Evolutionary conservation across 2,329 filamentous ascomycete genomes (phyloP).

Genomic region (Epichloe aotearoae): DNA sequence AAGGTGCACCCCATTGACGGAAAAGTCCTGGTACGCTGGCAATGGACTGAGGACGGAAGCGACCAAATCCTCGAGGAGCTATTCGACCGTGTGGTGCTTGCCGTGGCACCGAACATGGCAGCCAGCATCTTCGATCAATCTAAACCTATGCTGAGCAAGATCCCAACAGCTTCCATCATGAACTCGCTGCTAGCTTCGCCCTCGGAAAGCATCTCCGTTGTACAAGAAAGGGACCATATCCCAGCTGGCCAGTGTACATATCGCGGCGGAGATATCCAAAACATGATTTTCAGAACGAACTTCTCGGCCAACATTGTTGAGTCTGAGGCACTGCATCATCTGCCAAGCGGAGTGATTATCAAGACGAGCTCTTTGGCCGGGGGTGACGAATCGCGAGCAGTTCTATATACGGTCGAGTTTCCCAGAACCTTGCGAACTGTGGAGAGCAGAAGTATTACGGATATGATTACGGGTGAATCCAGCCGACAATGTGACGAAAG

Average conservation of each 20-base stretch:
- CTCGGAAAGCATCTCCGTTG: constrained; percentile 4
- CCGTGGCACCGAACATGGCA: constrained; percentile 40
- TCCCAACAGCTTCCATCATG: constrained; percentile 35
- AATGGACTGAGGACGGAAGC: constrained; percentile 8
- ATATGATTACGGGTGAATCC: constrained; percentile 19
- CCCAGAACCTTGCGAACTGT: constrained; percentile 38
- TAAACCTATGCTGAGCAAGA: constrained; percentile 20
- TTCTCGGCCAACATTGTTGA: constrained; percentile 15
- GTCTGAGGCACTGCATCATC: constrained; percentile 40
- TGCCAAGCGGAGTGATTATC: constrained; percentile 37
- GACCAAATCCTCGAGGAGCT: constrained; percentile 14
- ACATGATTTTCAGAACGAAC: constrained; percentile 22
- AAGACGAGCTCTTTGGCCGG: constrained; percentile 34
- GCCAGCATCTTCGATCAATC: constrained; percentile 33
- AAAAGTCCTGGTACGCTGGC: constrained; percentile 23
- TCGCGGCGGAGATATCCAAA: constrained; percentile 16
- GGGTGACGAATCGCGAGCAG: constrained; percentile 22
- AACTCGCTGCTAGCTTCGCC: constrained; percentile 27
- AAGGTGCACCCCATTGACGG: constrained; percentile 16
- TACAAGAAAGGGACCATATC: not conserved
- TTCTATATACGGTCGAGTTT: constrained; percentile 34
- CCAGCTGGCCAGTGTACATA: constrained; percentile 14
- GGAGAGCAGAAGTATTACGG: constrained; percentile 32
- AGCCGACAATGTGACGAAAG: too few species aligned
- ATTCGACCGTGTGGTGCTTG: constrained; percentile 40